These are phyloP conservation scores for Takashimella koratensis DNA, from an alignment of 1,284 basidiomycete species.

Conservation along the genomic window DNA sequence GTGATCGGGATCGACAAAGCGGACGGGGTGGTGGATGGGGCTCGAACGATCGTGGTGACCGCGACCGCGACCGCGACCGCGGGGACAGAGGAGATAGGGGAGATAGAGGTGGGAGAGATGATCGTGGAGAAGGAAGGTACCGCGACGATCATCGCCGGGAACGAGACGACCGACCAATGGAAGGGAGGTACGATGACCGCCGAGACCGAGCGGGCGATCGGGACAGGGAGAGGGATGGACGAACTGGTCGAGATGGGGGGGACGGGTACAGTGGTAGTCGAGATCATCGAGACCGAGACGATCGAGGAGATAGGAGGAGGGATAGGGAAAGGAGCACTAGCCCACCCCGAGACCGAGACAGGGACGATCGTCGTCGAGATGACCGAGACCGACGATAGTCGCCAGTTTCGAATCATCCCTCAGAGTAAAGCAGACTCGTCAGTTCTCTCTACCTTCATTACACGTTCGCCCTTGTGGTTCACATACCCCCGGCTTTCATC, in stretches of 20 bases:
- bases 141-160: not conserved
- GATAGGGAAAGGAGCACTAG: conserved; percentile 6
- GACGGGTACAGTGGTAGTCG: conserved; percentile 4
- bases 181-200: conserved; percentile 2
- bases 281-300: conserved; percentile 6
- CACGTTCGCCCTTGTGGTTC: not conserved
- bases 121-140: not conserved
- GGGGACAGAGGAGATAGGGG: conserved; percentile 6
- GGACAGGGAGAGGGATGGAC: conserved; percentile 1
- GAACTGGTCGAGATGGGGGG: not conserved
- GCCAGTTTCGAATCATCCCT: too few species aligned
- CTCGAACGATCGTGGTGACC: conserved; percentile 12
- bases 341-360: not conserved
- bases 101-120: not conserved
- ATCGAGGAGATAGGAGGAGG: not conserved
- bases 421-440: too few species aligned
- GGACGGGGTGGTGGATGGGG: not conserved
- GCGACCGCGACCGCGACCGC: not conserved
- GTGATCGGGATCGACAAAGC: conserved; percentile 8
- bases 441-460: not conserved
- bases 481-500: not conserved
- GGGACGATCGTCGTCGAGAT: not conserved
- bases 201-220: conserved; percentile 4
- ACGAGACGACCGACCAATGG: not conserved
- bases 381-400: not conserved